A percentile compares a stretch with the other conserved stretches of the same genome.
These are phyloP conservation scores for Pseudohyphozyma bogoriensis DNA, from an alignment of 768 basidiomycete species.

Conservation along the genomic window DNA sequence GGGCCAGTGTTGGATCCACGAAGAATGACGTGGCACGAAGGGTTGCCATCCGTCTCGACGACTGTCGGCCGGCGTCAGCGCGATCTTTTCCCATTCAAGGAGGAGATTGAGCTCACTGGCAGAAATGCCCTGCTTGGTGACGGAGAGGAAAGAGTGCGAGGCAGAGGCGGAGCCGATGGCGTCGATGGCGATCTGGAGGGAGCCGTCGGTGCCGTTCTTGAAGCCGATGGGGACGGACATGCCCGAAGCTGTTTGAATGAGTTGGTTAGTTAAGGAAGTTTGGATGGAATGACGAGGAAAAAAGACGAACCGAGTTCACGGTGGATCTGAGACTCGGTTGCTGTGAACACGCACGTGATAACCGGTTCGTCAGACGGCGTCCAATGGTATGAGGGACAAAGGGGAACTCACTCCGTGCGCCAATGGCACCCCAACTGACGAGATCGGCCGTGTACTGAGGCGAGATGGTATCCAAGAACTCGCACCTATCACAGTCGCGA, in stretches of 20 bases:
- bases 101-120: constrained; percentile 50
- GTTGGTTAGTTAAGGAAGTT: not conserved
- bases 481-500: too few species aligned
- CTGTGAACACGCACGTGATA: not conserved
- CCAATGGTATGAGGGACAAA: not conserved
- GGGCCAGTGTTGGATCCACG: constrained; percentile 83
- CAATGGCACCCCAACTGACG: constrained; percentile 93
- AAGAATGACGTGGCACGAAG: constrained; percentile 84
- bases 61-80: constrained; percentile 44
- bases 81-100: too few species aligned
- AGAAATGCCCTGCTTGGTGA: constrained; percentile 90
- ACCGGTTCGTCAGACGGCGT: too few species aligned
- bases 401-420: constrained; percentile 37
- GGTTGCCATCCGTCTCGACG: constrained; percentile 89
- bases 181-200: constrained; percentile 67
- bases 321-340: constrained; percentile 84
- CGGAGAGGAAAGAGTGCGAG: constrained; percentile 90
- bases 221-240: constrained; percentile 54
- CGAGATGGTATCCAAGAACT: constrained; percentile 59
- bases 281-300: not conserved
- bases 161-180: constrained; percentile 84
- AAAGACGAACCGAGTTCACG: constrained; percentile 57
- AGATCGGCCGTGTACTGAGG: constrained; percentile 86
- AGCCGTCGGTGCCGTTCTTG: constrained; percentile 97
- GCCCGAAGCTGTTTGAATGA: constrained; percentile 19